A percentile compares a stretch with the other conserved stretches of the same genome.
phyloP scores from a whole-genome alignment of 371 early-diverging fungal genomes.

The Rhizomucor miehei region DNA sequence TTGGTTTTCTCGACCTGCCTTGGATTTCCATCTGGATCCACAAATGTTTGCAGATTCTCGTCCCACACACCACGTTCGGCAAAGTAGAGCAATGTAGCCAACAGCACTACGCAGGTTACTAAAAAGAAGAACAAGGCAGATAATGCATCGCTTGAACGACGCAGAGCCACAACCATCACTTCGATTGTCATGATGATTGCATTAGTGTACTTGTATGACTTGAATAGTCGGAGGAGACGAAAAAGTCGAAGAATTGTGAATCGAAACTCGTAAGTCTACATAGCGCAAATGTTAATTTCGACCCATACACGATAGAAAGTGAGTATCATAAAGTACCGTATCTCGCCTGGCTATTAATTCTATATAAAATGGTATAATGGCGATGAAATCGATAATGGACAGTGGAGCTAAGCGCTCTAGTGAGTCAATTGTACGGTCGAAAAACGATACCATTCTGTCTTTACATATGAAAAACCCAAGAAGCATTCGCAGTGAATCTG shows the following conservation, averaged over 20 bases:
- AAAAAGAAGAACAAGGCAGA: constrained; percentile 77
- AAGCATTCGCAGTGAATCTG: constrained; percentile 59
- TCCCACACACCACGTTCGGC: constrained; percentile 86
- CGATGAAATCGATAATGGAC: constrained; percentile 76
- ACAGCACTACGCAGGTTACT: constrained; percentile 69
- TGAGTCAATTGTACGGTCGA: neutral
- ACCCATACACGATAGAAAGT: neutral
- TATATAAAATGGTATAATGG: constrained; percentile 81
- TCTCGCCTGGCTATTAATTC: constrained; percentile 68
- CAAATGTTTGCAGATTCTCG: constrained; percentile 66
- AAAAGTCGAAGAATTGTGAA: constrained; percentile 81
- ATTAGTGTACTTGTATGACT: constrained; percentile 79
- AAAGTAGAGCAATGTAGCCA: constrained; percentile 82
- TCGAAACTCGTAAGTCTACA: constrained; percentile 76
- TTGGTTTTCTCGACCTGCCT: constrained; percentile 31
- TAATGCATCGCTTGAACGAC: constrained; percentile 75
- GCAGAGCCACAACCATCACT: constrained; percentile 82
- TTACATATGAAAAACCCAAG: constrained; percentile 44
- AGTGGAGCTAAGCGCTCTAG: constrained; percentile 52
- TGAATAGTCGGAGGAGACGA: constrained; percentile 77
- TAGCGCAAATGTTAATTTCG: neutral
- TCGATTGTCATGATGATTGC: constrained; percentile 77
- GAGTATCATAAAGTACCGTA: constrained; percentile 44
- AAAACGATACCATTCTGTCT: neutral
- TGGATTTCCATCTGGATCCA: constrained; percentile 58